Evolutionary conservation across 768 basidiomycete species (phyloP).

Genomic region (Agaricus sinodeliciosus): DNA sequence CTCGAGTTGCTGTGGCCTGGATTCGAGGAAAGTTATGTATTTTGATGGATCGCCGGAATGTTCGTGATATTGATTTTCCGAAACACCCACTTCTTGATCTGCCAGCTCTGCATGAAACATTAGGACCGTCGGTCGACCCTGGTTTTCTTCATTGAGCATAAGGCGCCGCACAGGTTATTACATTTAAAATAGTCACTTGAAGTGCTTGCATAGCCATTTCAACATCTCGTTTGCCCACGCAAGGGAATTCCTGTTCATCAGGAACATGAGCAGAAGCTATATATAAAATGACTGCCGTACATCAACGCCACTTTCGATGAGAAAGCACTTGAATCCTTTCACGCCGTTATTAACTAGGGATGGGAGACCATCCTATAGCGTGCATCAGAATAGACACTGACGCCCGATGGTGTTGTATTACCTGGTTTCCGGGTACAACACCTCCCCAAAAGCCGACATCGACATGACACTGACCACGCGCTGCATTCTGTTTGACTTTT

Average conservation of each 20-base stretch:
- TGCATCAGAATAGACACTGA: conserved; percentile 8
- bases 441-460: conserved; percentile 96
- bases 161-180: conserved; percentile 2
- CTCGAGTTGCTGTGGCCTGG: conserved; percentile 80
- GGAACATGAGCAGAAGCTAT: conserved; percentile 6
- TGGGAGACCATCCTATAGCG: conserved; percentile 55
- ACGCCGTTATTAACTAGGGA: conserved; percentile 78
- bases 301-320: conserved; percentile 94
- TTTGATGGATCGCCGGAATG: conserved; percentile 32
- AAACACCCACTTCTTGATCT: neutral
- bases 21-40: conserved; percentile 80
- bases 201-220: conserved; percentile 65
- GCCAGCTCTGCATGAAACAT: conserved; percentile 93
- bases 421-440: conserved; percentile 88
- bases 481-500: conserved; percentile 61
- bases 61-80: conserved; percentile 6
- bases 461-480: conserved; percentile 64
- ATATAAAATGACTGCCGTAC: conserved; percentile 39
- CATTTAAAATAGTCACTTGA: conserved; percentile 39
- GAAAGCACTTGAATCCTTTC: conserved; percentile 95
- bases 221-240: conserved; percentile 68
- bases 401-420: conserved; percentile 15
- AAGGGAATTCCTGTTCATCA: conserved; percentile 81
- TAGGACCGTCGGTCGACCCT: conserved; percentile 68
- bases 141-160: conserved; percentile 4